Evolutionary conservation across 2,329 filamentous ascomycete genomes (phyloP), one percentile per base, ranked within the genome.

Genomic region (Leptosphaerulina australis): DNA sequence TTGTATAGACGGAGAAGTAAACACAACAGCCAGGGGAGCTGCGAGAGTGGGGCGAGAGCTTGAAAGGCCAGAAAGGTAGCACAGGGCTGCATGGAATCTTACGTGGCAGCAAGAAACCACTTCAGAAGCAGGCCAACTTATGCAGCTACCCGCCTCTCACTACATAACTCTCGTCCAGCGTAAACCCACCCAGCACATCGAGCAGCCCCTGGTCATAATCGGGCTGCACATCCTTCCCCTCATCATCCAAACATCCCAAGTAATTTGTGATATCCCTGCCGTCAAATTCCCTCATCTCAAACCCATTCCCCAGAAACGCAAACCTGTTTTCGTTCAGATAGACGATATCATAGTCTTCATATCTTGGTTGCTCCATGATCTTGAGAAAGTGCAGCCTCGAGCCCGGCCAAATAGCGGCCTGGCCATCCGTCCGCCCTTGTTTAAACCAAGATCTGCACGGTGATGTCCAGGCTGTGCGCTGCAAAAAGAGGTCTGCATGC

Each of bases 261-360:
- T 79, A 79, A 57, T 75, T 68, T 29, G 75, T 78, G 17, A 78
- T 71, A 62, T 78, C 76, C 44, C 75, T 68, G n/a, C 76, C 76
- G 64, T 79, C 76, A 60, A 70, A 70, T 63, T 79, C 76, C 40
- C 76, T 62, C n/a, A 64, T 62, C 53, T 74, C 69, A 47, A 79
- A 79, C n/a, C 62, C 63, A 52, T 67, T 65, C 1, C 64, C 64
- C 20, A 67, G 20, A 21, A 61, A 66, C 15, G 35, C 46, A 52
- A 66, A 66, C 44, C 55, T 48, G n/a, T 68, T 62, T 14, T 43
- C 48, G 11, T 29, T 38, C 26, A 50, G 25, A 17, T 65, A 65
- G 38, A 50, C 53, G 44, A 63, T 60, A 12, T 66, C 53, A 25
- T 50, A 63, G 14, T 68, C 62, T 34, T 68, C 63, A 15, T 57